Evolutionary conservation across 768 basidiomycete species (phyloP).

Genomic region (Amanita pseudoporphyria): DNA sequence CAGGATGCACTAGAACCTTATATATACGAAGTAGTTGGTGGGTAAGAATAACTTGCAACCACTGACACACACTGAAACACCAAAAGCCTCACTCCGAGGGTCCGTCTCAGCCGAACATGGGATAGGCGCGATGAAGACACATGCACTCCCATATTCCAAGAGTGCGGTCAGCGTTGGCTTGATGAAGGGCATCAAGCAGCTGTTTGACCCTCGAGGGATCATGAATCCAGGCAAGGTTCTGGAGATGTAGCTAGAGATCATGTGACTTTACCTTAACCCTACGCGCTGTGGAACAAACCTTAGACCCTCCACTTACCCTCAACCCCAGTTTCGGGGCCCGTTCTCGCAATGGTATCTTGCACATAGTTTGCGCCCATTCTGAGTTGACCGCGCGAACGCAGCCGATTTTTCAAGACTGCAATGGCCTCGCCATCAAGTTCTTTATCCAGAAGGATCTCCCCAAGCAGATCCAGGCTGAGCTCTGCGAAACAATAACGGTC

Average conservation of each 20-base stretch:
- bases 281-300: slow-evolving; percentile 25
- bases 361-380: neutral
- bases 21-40: slow-evolving; percentile 84
- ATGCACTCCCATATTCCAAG: slow-evolving; percentile 86
- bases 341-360: slow-evolving; percentile 11
- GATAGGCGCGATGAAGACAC: slow-evolving; percentile 91
- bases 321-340: slow-evolving; percentile 43
- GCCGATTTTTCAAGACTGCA: slow-evolving; percentile 67
- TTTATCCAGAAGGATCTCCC: slow-evolving; percentile 76
- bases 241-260: slow-evolving; percentile 19
- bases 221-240: slow-evolving; percentile 90
- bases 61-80: neutral
- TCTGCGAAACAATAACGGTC: slow-evolving; percentile 69
- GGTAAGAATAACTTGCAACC: slow-evolving; percentile 19
- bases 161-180: slow-evolving; percentile 63
- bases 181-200: slow-evolving; percentile 84
- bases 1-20: slow-evolving; percentile 89
- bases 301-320: slow-evolving; percentile 27
- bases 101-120: slow-evolving; percentile 98
- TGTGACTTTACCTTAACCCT: slow-evolving; percentile 21
- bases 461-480: slow-evolving; percentile 56
- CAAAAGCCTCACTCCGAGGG: slow-evolving; percentile 63
- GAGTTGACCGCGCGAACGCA: slow-evolving; percentile 15
- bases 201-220: slow-evolving; percentile 87
- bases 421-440: slow-evolving; percentile 67